Percentiles rank a stretch among this genome's conserved stretches.
Evolutionary conservation across 192 early-diverging fungal species (phyloP).

Genomic region (Chytriomyces sp.): DNA sequence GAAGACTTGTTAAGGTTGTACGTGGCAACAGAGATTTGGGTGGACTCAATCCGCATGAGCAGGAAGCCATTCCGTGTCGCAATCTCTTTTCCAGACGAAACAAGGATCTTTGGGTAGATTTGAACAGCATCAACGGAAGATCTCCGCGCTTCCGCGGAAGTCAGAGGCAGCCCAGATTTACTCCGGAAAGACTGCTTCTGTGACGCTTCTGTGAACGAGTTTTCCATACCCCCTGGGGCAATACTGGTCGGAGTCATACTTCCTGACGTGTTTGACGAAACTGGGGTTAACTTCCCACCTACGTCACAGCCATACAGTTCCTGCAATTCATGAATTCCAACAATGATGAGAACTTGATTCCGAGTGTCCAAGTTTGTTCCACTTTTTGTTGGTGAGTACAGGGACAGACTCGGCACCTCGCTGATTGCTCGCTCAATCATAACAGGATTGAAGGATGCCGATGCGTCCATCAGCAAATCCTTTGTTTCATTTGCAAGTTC

Average conservation of each 20-base stretch:
- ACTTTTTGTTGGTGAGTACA: not conserved
- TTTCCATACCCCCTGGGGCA: not conserved
- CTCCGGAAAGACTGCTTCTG: not conserved
- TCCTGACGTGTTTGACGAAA: not conserved
- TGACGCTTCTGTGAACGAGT: not conserved
- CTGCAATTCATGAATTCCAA: slow-evolving; percentile 5
- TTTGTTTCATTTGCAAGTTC: slow-evolving; percentile 40
- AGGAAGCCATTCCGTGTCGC: slow-evolving; percentile 43
- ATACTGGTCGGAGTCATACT: not conserved
- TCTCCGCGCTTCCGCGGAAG: not conserved
- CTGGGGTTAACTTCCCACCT: not conserved
- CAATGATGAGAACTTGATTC: slow-evolving; percentile 19
- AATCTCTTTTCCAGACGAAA: slow-evolving; percentile 28
- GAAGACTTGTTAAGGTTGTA: slow-evolving; percentile 48
- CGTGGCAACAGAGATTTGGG: slow-evolving; percentile 34
- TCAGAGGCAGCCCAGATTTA: not conserved
- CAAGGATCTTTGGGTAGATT: slow-evolving; percentile 35
- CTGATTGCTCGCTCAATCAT: not conserved
- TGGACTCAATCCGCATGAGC: slow-evolving; percentile 36
- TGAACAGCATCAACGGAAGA: slow-evolving; percentile 36
- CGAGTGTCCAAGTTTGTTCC: not conserved
- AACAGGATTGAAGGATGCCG: slow-evolving; percentile 24
- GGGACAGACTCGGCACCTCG: not conserved
- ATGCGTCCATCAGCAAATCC: slow-evolving; percentile 33
- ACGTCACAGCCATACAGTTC: slow-evolving; percentile 7